These are phyloP conservation scores for Pseudogymnoascus sp. DNA, from an alignment of 2,329 filamentous ascomycete genomes.

Conservation along the genomic window DNA sequence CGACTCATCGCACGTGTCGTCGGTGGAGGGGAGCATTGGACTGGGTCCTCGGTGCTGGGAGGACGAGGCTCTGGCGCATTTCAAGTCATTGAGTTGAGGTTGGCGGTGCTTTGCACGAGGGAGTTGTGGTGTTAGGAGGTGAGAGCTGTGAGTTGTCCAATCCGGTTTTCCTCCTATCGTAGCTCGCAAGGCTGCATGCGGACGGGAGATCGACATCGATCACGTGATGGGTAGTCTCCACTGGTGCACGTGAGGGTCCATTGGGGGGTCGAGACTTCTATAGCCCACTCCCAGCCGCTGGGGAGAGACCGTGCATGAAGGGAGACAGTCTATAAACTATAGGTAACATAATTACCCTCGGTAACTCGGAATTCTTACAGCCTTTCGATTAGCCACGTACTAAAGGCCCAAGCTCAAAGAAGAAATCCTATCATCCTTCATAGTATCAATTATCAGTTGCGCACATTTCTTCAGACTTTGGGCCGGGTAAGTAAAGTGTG, in stretches of 20 bases:
- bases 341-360: background rate
- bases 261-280: background rate
- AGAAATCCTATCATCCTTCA: background rate
- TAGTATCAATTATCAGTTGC: background rate
- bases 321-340: background rate
- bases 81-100: slow-evolving; percentile 4
- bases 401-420: background rate
- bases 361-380: background rate
- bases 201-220: background rate
- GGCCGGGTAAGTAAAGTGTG: background rate
- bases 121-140: background rate
- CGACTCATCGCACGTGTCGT: slow-evolving; percentile 23
- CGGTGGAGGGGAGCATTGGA: slow-evolving; percentile 23
- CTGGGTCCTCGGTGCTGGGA: slow-evolving; percentile 15
- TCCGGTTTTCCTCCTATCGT: background rate
- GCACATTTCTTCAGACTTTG: background rate
- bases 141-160: background rate
- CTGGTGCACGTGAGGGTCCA: background rate
- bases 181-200: slow-evolving; percentile 7
- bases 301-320: background rate
- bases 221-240: background rate
- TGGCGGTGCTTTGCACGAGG: background rate
- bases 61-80: background rate
- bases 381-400: background rate
- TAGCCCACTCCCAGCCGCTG: background rate